These are phyloP conservation scores for Ambrosia trifida DNA, from an alignment of 129 eudicot genomes.

Conservation along the genomic window DNA sequence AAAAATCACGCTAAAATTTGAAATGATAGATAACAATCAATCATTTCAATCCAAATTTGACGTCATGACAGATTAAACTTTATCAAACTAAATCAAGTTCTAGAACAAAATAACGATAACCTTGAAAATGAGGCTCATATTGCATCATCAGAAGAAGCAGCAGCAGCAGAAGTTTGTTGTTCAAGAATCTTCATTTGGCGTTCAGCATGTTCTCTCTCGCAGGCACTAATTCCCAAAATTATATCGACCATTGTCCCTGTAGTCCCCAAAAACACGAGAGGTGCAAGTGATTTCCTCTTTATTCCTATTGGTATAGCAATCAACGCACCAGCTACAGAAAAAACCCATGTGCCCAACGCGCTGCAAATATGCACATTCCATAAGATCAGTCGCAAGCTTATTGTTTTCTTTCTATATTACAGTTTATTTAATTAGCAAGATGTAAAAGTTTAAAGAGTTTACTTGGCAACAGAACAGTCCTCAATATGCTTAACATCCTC, in stretches of 20 bases:
- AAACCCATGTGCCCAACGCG: slow-evolving; percentile 97
- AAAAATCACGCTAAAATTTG: background rate
- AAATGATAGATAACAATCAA: background rate
- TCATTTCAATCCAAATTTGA: slow-evolving; percentile 1
- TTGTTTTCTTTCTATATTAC: background rate
- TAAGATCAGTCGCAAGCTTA: background rate
- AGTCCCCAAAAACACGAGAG: slow-evolving; percentile 96
- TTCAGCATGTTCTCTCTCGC: slow-evolving; percentile 96
- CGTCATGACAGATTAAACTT: slow-evolving; percentile 6
- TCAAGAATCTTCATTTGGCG: slow-evolving; percentile 85
- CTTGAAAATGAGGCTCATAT: slow-evolving; percentile 20
- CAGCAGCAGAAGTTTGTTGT: slow-evolving; percentile 51
- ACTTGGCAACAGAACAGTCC: slow-evolving; percentile 96
- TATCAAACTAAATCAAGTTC: slow-evolving; percentile 20
- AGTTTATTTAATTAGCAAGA: background rate
- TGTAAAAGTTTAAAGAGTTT: slow-evolving; percentile 11
- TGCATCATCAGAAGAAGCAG: slow-evolving; percentile 26
- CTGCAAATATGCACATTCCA: slow-evolving; percentile 42
- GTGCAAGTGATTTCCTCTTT: slow-evolving; percentile 87
- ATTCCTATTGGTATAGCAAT: slow-evolving; percentile 93
- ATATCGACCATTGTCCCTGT: slow-evolving; percentile 98
- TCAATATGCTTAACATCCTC: slow-evolving; percentile 74
- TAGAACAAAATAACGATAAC: slow-evolving; percentile 11
- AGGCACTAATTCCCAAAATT: slow-evolving; percentile 87
- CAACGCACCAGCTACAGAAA: slow-evolving; percentile 95